Evolutionary conservation across 441 rosid genomes (phyloP), one percentile per base, ranked within the genome.

Genomic region (Croton setiger): DNA sequence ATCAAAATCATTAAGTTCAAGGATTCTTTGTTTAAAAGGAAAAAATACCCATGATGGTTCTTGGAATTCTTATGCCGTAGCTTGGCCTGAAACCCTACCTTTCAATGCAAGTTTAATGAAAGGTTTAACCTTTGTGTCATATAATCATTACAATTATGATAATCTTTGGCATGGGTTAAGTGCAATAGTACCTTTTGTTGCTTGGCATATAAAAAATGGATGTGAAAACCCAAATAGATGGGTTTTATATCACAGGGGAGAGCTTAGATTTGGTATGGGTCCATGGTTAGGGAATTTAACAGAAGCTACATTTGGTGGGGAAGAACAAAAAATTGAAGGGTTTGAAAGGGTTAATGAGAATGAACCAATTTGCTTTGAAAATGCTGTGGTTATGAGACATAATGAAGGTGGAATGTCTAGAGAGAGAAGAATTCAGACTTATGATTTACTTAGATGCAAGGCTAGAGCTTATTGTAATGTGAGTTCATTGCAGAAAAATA

Each of bases 151-250:
- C 69, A 68, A 75, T 61, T 84, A 86, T 23, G 78, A 77, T 10
- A 91, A 89, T 80, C 74, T 85, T 41, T 89, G 96, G 90, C 97
- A 89, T 71, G 93, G 93, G 17, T 47, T 86, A 3, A 77, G 91
- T 0, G 85, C 89, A 6, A 1, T 77, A 7, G 64, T 81, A 5
- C 92, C 96, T 0, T 89, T 89, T 65, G 81, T 86, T 49, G 80
- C 90, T 4, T 91, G 97, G 97, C 83, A 84, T 72, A 74, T 39
- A 72, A 79, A 72, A 70, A 81, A 89, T 69, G 67, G 62, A 6
- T 82, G 89, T n/a, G 79, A 57, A 37, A 43, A 48, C 2, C 96
- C 93, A 0, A 75, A 68, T 41, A 79, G 84, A 75, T 89, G 93
- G 93, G 63, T 85, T 63, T 67, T 91, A 63, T 88, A 81, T 67